A percentile compares a stretch with the other conserved stretches of the same genome.
These are phyloP conservation scores for Xylaria acuta DNA, from an alignment of 495 filamentous ascomycete species.

Conservation along the genomic window DNA sequence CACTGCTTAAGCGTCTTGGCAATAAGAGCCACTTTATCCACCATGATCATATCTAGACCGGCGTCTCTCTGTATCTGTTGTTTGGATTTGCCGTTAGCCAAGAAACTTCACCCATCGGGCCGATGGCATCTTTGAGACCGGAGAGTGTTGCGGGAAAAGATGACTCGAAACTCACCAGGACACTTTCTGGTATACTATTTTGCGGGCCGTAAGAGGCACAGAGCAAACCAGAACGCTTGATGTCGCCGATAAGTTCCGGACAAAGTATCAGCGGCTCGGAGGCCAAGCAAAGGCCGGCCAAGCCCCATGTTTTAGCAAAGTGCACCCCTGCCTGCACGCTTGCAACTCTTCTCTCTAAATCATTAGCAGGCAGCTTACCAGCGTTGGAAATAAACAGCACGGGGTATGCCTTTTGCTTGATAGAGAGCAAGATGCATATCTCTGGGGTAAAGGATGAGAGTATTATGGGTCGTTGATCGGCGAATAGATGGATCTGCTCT, in stretches of 20 bases:
- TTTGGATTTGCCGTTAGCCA: not conserved
- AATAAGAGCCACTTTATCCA: conserved; percentile 18
- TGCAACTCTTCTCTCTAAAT: conserved; percentile 37
- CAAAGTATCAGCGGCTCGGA: conserved; percentile 45
- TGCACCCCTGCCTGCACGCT: conserved; percentile 47
- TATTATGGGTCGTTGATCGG: conserved; percentile 41
- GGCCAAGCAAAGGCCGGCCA: conserved; percentile 45
- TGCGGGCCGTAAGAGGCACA: conserved; percentile 42
- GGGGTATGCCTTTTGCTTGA: conserved; percentile 49
- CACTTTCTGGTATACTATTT: conserved; percentile 43
- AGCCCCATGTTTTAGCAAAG: conserved; percentile 47
- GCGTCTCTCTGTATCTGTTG: conserved; percentile 15
- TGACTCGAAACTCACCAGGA: conserved; percentile 28
- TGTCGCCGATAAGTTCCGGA: conserved; percentile 43
- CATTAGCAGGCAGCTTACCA: conserved; percentile 39
- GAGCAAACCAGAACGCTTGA: conserved; percentile 39
- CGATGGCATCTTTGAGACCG: not conserved
- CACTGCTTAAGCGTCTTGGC: conserved; percentile 1
- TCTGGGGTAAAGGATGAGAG: conserved; percentile 54
- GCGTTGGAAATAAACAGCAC: conserved; percentile 52
- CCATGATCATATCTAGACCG: conserved; percentile 9
- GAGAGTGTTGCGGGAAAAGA: not conserved
- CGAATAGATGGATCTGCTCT: conserved; percentile 32
- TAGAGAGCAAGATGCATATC: conserved; percentile 48
- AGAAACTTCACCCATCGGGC: not conserved